Base-by-base conservation (phyloP, 1,284 basidiomycete species). In the Boletus semigastroideus region DNA sequence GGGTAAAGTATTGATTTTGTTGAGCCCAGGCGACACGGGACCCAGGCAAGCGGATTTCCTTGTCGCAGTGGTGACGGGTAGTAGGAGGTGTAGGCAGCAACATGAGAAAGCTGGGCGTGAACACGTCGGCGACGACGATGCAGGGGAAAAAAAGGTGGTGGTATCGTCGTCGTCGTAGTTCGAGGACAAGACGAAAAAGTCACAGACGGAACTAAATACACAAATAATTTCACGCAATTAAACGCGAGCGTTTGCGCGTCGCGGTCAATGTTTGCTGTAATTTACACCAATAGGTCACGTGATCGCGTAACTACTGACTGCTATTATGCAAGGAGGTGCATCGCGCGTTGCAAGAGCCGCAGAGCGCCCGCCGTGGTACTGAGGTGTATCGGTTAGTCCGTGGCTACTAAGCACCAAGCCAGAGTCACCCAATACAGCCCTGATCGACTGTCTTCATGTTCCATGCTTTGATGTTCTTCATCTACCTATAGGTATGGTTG, bases 51-150 rank as follows among this genome's bases (percentile, higher is more conserved):
- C 69, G 72, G 61, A 78, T 78, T 55, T 75, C 76, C 66, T 82
- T 84, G 63, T 76, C 74, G 50, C 69, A 69, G 43, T 84, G 84
- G 16, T 84, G 84, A 11, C 77, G 73, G 4, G 85, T 83, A 51
- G 71, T 70, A 2, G 86, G 86, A n/a, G 86, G 86, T 3, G 85
- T 87, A 11, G 75, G 78, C 28, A 87, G 77, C 71, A 79, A 79
- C 54, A 59, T 66, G n/a, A n/a, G n/a, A n/a, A n/a, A n/a, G n/a
- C n/a, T n/a, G n/a, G n/a, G n/a, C n/a, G 45, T 17, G 27, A n/a
- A 14, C 40, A 30, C 49, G n/a, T n/a, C n/a, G 30, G 38, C 54
- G 46, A 53, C 56, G 57, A 66, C 62, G 49, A 53, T 50, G 6
- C 34, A 20, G 33, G 42, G 2, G 22, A 19, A 14, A 36, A 48